Evolutionary conservation across 2,329 filamentous ascomycete species (phyloP).

Genomic region (Pezicula radicicola): DNA sequence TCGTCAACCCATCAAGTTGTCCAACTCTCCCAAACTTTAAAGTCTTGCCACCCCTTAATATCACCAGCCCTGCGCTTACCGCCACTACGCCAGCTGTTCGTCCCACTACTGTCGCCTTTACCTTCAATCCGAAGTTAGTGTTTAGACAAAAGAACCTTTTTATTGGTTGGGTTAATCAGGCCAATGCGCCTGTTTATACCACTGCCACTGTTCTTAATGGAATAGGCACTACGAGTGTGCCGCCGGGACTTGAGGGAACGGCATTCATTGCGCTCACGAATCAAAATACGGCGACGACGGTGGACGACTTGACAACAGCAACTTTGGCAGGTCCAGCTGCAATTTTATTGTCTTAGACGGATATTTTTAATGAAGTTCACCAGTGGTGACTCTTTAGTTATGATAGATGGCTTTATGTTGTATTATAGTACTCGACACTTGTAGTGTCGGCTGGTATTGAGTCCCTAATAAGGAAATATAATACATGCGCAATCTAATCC

Average conservation of each 20-base stretch:
- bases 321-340: slow-evolving; percentile 8
- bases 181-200: slow-evolving; percentile 1
- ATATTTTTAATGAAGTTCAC: too few relatives aligned
- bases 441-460: too few relatives aligned
- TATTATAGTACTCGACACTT: too few relatives aligned
- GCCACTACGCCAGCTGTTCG: slow-evolving; percentile 4
- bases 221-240: neutral
- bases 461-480: too few relatives aligned
- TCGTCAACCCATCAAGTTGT: slow-evolving; percentile 4
- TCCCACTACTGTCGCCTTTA: slow-evolving; percentile 6
- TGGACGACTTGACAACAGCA: slow-evolving; percentile 5
- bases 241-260: slow-evolving; percentile 4
- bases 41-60: slow-evolving; percentile 5
- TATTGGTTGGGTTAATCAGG: slow-evolving; percentile 6
- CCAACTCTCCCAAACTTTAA: slow-evolving; percentile 1
- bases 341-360: slow-evolving; percentile 5
- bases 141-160: neutral
- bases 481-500: too few relatives aligned
- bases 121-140: neutral
- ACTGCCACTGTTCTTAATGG: slow-evolving; percentile 3
- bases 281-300: slow-evolving; percentile 3
- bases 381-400: too few relatives aligned
- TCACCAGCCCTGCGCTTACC: neutral
- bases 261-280: slow-evolving; percentile 6
- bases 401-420: too few relatives aligned